Percentiles rank a stretch among this genome's conserved stretches.
phyloP scores from a whole-genome alignment of 176 grass and related monocot species.

The Phragmites australis region DNA sequence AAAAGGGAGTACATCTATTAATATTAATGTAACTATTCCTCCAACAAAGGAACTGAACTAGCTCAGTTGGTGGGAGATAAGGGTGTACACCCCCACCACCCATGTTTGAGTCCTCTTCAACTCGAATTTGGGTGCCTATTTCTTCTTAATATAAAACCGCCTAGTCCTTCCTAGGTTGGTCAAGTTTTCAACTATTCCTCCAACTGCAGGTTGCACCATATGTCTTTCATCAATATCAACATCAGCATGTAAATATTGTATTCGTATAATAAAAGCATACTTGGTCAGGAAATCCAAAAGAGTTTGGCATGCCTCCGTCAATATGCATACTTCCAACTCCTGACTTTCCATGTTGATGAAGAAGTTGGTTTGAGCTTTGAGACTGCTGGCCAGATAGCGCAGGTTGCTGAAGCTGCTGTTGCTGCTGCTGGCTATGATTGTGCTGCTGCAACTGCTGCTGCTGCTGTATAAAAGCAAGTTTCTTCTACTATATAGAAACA shows the following conservation, averaged over 20 bases:
- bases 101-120: too few species aligned
- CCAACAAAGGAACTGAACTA: too few species aligned
- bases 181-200: not conserved
- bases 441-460: conserved; percentile 26
- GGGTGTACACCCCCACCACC: too few species aligned
- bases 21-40: too few species aligned
- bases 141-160: too few species aligned
- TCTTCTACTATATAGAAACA: conserved; percentile 47
- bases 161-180: too few species aligned
- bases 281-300: conserved; percentile 41
- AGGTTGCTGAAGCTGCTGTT: conserved; percentile 38
- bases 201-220: not conserved
- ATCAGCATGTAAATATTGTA: not conserved
- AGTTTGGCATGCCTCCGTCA: conserved; percentile 42
- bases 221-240: not conserved
- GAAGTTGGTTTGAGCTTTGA: conserved; percentile 41
- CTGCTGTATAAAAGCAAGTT: conserved; percentile 49
- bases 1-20: too few species aligned
- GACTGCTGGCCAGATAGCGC: conserved; percentile 42
- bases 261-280: not conserved
- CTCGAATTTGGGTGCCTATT: too few species aligned
- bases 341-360: conserved; percentile 38
- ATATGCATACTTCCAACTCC: conserved; percentile 20
- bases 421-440: conserved; percentile 32
- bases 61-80: too few species aligned